These are phyloP conservation scores for Boletellus ananas DNA, from an alignment of 768 basidiomycete species.

Conservation along the genomic window DNA sequence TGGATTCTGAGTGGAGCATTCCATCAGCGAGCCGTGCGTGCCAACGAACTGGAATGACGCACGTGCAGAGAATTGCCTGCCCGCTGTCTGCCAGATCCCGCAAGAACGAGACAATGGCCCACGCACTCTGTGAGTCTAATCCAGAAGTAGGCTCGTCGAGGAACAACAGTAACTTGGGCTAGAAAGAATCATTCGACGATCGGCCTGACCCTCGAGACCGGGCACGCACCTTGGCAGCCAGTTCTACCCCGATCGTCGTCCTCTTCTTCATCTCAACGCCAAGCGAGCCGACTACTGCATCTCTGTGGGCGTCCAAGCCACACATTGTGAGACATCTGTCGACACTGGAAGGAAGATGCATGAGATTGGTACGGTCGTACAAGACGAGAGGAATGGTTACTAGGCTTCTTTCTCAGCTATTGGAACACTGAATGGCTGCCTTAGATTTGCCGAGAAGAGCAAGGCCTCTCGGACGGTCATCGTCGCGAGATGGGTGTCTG, in stretches of 20 bases:
- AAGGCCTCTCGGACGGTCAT: conserved; percentile 79
- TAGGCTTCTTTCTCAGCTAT: conserved; percentile 74
- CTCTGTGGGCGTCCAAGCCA: conserved; percentile 60
- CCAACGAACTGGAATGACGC: conserved; percentile 21
- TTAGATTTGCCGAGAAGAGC: conserved; percentile 71
- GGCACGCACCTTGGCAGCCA: conserved; percentile 62
- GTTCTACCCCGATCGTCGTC: conserved; percentile 82
- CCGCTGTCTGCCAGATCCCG: conserved; percentile 74
- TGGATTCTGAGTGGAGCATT: conserved; percentile 35
- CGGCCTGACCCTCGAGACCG: no score
- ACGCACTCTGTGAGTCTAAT: conserved; percentile 82
- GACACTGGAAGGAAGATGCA: conserved; percentile 34
- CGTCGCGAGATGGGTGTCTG: conserved; percentile 73
- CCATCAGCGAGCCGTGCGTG: not conserved
- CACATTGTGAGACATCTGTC: conserved; percentile 57
- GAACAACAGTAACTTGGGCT: conserved; percentile 80
- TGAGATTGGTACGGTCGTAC: not conserved
- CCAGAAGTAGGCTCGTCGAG: conserved; percentile 89
- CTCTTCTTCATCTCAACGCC: conserved; percentile 75
- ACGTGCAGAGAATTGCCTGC: conserved; percentile 90
- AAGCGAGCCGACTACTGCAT: conserved; percentile 65
- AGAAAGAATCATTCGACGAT: not conserved
- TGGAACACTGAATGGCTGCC: conserved; percentile 67
- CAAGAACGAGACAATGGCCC: conserved; percentile 76
- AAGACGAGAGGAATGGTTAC: conserved; percentile 36